Conservation (phyloP, 1,284 basidiomycete species). For the Fomes fomentarius region DNA sequence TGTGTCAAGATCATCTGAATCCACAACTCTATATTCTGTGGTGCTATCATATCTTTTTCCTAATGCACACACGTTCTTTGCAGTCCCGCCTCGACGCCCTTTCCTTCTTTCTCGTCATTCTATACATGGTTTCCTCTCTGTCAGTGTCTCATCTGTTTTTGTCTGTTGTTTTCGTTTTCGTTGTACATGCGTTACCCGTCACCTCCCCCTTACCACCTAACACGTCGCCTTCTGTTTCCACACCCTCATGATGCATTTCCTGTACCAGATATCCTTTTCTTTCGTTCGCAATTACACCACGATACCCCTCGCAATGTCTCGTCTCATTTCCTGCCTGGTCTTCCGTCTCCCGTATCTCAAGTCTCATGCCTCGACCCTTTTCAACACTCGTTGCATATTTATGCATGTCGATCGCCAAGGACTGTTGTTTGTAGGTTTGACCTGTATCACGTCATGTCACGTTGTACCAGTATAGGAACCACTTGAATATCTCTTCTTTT, state of each 20-base stretch:
- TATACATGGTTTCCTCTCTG: neutral
- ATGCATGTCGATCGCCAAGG: neutral
- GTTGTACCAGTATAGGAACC: slow-evolving; percentile 1
- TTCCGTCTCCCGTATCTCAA: neutral
- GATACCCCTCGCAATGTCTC: slow-evolving; percentile 7
- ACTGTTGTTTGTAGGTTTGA: slow-evolving; percentile 14
- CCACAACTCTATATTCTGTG: neutral
- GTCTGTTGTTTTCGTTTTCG: neutral
- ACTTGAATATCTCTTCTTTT: neutral
- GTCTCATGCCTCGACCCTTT: neutral
- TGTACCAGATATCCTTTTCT: neutral
- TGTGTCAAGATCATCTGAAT: too few relatives aligned
- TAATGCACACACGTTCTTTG: slow-evolving; percentile 10
- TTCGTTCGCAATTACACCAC: neutral
- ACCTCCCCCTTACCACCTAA: too few relatives aligned
- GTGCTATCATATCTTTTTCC: slow-evolving; percentile 2
- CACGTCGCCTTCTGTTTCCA: neutral
- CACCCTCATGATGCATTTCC: neutral
- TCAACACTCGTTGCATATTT: slow-evolving; percentile 3
- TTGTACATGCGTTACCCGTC: neutral
- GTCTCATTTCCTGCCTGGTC: neutral
- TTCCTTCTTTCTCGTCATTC: too few relatives aligned
- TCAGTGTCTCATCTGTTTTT: neutral
- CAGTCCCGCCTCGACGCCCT: too few relatives aligned
- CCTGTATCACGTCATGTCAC: neutral